Evolutionary conservation across 2,329 filamentous ascomycete genomes (phyloP).

Genomic region (Diplodia seriata): DNA sequence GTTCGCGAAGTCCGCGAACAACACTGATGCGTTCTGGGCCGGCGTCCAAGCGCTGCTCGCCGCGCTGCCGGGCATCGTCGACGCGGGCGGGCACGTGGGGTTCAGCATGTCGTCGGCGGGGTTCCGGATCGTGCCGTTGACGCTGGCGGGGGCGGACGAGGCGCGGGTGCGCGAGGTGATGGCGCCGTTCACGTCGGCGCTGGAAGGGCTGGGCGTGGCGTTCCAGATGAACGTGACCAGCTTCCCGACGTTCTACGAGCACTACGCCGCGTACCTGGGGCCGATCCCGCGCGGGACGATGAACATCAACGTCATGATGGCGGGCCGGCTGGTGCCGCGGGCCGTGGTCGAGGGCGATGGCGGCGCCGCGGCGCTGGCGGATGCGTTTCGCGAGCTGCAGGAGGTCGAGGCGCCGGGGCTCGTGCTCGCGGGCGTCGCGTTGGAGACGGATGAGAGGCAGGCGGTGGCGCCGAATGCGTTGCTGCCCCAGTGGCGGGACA

Average conservation of each 20-base stretch:
- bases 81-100: background rate
- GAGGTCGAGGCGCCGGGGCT: background rate
- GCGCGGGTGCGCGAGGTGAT: conserved; percentile 22
- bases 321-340: conserved; percentile 34
- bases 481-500: conserved; percentile 38
- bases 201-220: conserved; percentile 37
- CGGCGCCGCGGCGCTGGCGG: background rate
- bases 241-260: conserved; percentile 39
- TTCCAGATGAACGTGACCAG: conserved; percentile 38
- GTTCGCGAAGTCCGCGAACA: conserved; percentile 15
- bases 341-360: conserved; percentile 1
- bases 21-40: conserved; percentile 1
- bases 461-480: conserved; percentile 36
- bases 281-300: conserved; percentile 39
- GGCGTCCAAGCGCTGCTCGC: background rate
- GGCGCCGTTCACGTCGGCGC: conserved; percentile 38
- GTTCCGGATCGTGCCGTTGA: conserved; percentile 6
- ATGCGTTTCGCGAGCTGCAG: conserved; percentile 1
- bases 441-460: background rate
- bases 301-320: conserved; percentile 9
- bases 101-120: background rate
- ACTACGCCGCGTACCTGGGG: conserved; percentile 40
- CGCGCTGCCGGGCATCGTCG: background rate
- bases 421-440: background rate
- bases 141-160: background rate